Conservation (phyloP, 768 basidiomycete species). For the Macrocybe gigantea region DNA sequence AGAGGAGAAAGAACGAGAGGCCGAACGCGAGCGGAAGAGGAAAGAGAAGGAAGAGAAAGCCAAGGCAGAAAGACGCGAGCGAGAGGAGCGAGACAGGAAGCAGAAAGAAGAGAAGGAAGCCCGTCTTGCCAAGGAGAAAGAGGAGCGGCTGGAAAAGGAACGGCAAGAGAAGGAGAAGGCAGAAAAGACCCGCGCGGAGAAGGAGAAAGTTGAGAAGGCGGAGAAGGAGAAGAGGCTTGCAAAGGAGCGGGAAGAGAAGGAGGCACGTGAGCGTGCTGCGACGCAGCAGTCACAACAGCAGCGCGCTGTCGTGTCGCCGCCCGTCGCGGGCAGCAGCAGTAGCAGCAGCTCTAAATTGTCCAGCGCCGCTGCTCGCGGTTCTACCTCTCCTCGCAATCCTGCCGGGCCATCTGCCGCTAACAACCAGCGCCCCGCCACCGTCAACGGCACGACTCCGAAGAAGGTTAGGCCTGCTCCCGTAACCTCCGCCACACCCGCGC, state of each 20-base stretch:
- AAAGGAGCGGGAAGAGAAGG: slow-evolving; percentile 21
- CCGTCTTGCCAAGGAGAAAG: slow-evolving; percentile 57
- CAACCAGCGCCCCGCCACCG: slow-evolving; percentile 25
- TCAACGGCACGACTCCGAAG: slow-evolving; percentile 46
- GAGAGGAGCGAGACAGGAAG: slow-evolving; percentile 57
- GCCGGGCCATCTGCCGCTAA: slow-evolving; percentile 35
- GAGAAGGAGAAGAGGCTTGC: slow-evolving; percentile 30
- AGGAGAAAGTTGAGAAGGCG: slow-evolving; percentile 30
- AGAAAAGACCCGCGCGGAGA: slow-evolving; percentile 24
- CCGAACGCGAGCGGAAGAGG: slow-evolving; percentile 67
- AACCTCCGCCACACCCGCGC: slow-evolving; percentile 17
- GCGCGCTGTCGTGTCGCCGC: slow-evolving; percentile 35
- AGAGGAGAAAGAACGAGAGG: slow-evolving; percentile 78
- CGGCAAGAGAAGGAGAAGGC: slow-evolving; percentile 36
- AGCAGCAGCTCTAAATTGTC: slow-evolving; percentile 18
- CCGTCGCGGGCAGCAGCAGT: slow-evolving; percentile 12
- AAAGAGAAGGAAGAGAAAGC: slow-evolving; percentile 71
- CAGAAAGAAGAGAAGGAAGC: slow-evolving; percentile 67
- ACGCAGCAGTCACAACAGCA: slow-evolving; percentile 38
- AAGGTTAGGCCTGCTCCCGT: slow-evolving; percentile 47
- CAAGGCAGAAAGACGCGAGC: slow-evolving; percentile 68
- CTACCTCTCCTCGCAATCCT: slow-evolving; percentile 43
- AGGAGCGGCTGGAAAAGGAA: slow-evolving; percentile 45
- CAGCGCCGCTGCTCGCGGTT: slow-evolving; percentile 37
- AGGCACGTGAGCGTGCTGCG: slow-evolving; percentile 23